Conservation (phyloP, 345 rosid genomes). For the Excoecaria agallocha region DNA sequence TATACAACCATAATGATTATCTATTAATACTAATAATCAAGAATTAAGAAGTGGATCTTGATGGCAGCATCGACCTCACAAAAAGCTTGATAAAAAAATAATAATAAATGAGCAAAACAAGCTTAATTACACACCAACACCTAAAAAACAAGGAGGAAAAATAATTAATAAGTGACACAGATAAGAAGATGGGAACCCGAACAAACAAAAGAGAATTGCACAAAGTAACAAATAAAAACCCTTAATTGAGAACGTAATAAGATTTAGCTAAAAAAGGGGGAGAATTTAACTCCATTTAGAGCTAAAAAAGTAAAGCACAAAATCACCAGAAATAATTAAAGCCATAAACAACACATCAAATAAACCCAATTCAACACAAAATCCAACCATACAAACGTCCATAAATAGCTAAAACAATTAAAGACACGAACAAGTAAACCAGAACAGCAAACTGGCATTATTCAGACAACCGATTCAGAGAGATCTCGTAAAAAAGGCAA, state of each 20-base stretch:
- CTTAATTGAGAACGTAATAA: constrained; percentile 12
- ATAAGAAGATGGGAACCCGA: background rate
- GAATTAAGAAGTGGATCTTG: background rate
- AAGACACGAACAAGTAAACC: background rate
- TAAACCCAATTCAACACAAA: constrained; percentile 1
- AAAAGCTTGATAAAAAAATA: background rate
- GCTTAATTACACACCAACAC: constrained; percentile 1
- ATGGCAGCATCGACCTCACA: background rate
- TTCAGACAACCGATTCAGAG: constrained; percentile 11
- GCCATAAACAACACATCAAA: constrained; percentile 11
- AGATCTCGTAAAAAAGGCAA: constrained; percentile 23
- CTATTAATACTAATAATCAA: background rate
- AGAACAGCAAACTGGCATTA: constrained; percentile 12
- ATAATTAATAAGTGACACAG: background rate
- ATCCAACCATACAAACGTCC: background rate
- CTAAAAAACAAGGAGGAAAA: background rate
- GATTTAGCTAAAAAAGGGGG: background rate
- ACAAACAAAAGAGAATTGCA: background rate
- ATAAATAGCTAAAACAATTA: constrained; percentile 10
- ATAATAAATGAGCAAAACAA: background rate
- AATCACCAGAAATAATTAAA: background rate
- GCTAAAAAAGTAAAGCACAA: background rate
- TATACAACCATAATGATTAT: background rate
- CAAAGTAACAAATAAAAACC: constrained; percentile 11
- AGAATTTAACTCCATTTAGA: constrained; percentile 3